Conservation (phyloP, 2,329 filamentous ascomycete species). For the Fusarium metavorans region DNA sequence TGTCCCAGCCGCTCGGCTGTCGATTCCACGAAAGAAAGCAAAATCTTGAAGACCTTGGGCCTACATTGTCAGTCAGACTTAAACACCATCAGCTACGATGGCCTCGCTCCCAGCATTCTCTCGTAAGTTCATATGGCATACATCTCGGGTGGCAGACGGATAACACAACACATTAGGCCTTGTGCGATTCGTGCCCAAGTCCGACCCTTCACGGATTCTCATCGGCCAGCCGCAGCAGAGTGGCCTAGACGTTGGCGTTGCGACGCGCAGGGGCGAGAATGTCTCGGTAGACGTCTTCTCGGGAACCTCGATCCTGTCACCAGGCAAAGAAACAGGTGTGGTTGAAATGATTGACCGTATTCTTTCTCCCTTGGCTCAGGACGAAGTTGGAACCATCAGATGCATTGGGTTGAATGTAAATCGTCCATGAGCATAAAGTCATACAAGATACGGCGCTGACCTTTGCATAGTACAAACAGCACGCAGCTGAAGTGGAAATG, state of each 20-base stretch:
- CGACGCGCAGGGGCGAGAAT: slow-evolving; percentile 67
- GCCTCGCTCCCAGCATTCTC: neutral
- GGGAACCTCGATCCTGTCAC: slow-evolving; percentile 67
- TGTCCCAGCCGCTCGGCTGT: neutral
- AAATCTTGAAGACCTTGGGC: neutral
- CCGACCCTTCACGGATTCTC: slow-evolving; percentile 59
- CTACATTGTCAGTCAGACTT: neutral
- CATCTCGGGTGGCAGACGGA: neutral
- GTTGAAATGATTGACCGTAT: slow-evolving; percentile 59
- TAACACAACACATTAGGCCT: slow-evolving; percentile 58
- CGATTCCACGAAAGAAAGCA: neutral
- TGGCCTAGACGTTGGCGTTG: slow-evolving; percentile 67
- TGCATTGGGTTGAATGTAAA: slow-evolving; percentile 69
- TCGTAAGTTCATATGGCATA: neutral
- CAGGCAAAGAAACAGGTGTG: slow-evolving; percentile 63
- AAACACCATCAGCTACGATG: neutral
- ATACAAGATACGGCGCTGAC: neutral
- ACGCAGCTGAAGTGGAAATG: slow-evolving; percentile 63
- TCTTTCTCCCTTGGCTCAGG: slow-evolving; percentile 55
- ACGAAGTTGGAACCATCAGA: slow-evolving; percentile 64
- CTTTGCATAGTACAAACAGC: slow-evolving; percentile 48
- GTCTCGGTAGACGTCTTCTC: slow-evolving; percentile 68
- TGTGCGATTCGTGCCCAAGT: slow-evolving; percentile 69
- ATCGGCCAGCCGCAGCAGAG: slow-evolving; percentile 68
- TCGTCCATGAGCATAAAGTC: neutral